These are phyloP conservation scores for Parietaria judaica DNA, from an alignment of 306 rosid species.

Conservation along the genomic window DNA sequence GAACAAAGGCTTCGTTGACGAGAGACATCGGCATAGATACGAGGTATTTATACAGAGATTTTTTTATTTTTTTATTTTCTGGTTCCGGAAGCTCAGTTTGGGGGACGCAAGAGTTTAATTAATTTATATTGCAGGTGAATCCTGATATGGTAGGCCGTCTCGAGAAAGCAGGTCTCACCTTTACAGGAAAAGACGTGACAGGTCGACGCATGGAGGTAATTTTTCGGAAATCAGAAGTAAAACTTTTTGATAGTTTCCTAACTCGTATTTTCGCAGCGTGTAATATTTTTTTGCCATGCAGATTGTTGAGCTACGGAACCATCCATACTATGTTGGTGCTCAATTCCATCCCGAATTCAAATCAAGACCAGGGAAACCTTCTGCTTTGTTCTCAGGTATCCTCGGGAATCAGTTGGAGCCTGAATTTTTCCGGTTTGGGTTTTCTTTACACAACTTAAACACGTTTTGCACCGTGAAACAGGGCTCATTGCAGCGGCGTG, in stretches of 20 bases:
- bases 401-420: background rate
- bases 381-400: slow-evolving; percentile 73
- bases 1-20: slow-evolving; percentile 29
- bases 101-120: background rate
- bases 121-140: slow-evolving; percentile 27
- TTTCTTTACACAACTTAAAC: background rate
- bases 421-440: slow-evolving; percentile 2
- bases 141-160: slow-evolving; percentile 42
- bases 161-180: slow-evolving; percentile 36
- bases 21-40: slow-evolving; percentile 48
- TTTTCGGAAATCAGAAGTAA: background rate
- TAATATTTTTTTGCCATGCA: slow-evolving; percentile 12
- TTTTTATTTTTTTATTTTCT: background rate
- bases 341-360: slow-evolving; percentile 94
- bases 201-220: slow-evolving; percentile 44
- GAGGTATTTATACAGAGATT: slow-evolving; percentile 26
- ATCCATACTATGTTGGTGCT: slow-evolving; percentile 83
- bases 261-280: too few species aligned
- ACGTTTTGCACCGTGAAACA: slow-evolving; percentile 16
- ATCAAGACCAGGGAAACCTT: slow-evolving; percentile 84
- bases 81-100: background rate
- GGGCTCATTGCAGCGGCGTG: slow-evolving; percentile 85
- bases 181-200: slow-evolving; percentile 37
- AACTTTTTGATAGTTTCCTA: too few species aligned
- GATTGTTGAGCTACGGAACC: slow-evolving; percentile 78